Evolutionary conservation across 2,329 filamentous ascomycete species (phyloP).

Genomic region (Nemania sp.): DNA sequence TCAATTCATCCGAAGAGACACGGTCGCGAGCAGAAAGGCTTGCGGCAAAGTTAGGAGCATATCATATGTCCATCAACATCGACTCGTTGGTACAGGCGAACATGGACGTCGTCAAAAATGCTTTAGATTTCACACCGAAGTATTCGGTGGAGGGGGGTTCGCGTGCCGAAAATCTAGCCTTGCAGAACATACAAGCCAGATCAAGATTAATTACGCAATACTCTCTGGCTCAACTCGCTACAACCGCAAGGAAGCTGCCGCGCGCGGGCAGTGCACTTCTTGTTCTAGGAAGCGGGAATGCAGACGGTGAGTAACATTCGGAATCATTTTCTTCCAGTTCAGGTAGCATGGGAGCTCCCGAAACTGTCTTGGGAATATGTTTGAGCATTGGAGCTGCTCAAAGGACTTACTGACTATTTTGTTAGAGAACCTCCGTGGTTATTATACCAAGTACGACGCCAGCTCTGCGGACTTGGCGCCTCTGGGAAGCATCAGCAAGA

Average conservation of each 20-base stretch:
- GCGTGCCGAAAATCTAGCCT: slow-evolving; percentile 21
- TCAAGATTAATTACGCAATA: too few species aligned
- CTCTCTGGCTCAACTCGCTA: too few species aligned
- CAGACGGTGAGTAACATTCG: not conserved
- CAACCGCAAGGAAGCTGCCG: too few species aligned
- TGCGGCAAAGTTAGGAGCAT: slow-evolving; percentile 10
- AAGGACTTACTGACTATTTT: not conserved
- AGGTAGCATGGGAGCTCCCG: too few species aligned
- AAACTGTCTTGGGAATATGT: too few species aligned
- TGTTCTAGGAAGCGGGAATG: not conserved
- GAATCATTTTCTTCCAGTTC: too few species aligned
- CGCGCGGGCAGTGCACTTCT: not conserved
- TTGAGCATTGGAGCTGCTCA: too few species aligned
- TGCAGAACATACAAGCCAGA: too few species aligned
- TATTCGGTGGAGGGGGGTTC: slow-evolving; percentile 24
- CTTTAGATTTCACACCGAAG: slow-evolving; percentile 16
- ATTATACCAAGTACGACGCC: not conserved
- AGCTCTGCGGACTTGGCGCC: not conserved
- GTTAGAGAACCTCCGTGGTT: not conserved
- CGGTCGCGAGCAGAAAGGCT: slow-evolving; percentile 20
- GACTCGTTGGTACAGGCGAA: slow-evolving; percentile 17
- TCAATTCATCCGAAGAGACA: slow-evolving; percentile 28
- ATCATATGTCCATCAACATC: slow-evolving; percentile 18
- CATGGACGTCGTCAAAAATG: slow-evolving; percentile 13
- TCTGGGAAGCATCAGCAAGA: not conserved